Percentiles rank a stretch among this genome's conserved stretches.
Evolutionary conservation across 2,329 filamentous ascomycete genomes (phyloP).

Genomic region (Alternaria infectoria): DNA sequence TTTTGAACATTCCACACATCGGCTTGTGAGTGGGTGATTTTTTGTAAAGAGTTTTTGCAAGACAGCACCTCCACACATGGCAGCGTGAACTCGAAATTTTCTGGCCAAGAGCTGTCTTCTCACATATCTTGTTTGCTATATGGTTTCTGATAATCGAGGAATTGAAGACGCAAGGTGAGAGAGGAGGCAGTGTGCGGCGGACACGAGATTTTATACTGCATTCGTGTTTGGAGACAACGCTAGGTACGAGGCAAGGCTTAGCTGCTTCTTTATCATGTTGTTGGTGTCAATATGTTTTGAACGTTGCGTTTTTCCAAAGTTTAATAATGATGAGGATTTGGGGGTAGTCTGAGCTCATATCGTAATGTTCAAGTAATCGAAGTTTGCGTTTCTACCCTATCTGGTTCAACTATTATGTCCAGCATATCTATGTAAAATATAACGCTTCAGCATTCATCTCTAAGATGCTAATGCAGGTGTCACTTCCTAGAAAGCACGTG

Average conservation of each 20-base stretch:
- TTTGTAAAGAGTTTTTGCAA: background rate
- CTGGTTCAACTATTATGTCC: background rate
- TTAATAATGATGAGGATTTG: background rate
- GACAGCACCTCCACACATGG: background rate
- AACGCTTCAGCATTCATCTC: background rate
- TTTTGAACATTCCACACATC: background rate
- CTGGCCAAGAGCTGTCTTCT: background rate
- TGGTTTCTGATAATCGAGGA: background rate
- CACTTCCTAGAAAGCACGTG: background rate
- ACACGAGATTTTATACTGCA: background rate
- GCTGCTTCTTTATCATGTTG: background rate
- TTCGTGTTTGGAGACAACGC: background rate
- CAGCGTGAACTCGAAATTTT: background rate
- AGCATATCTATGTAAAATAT: background rate
- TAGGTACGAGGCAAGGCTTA: background rate
- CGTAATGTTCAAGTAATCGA: background rate
- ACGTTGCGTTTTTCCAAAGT: background rate
- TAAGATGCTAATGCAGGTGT: background rate
- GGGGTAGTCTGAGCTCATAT: background rate
- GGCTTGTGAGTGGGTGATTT: background rate
- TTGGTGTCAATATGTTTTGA: background rate
- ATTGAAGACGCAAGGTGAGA: background rate
- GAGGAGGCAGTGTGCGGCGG: background rate
- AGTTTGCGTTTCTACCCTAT: background rate
- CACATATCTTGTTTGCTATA: background rate